These are phyloP conservation scores for Magnusiomyces fungicola DNA, from an alignment of 1,139 yeast species.

Conservation along the genomic window DNA sequence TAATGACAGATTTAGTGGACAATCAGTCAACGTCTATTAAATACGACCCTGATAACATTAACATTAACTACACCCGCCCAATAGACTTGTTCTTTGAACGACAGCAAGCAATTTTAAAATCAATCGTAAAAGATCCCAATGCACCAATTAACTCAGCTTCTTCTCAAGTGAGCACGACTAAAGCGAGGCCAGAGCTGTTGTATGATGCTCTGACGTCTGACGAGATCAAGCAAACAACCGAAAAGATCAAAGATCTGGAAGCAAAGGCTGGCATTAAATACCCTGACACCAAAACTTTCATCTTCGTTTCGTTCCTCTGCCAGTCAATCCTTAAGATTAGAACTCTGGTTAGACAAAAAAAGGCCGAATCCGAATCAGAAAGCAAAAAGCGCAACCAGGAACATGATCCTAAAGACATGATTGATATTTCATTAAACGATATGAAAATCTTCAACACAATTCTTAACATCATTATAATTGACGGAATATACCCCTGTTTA, in stretches of 20 bases:
- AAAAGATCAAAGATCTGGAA: background rate
- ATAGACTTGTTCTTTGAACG: constrained; percentile 11
- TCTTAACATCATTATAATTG: constrained; percentile 55
- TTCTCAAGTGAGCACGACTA: background rate
- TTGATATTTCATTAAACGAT: constrained; percentile 76
- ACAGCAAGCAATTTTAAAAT: constrained; percentile 5
- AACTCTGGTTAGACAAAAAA: no score
- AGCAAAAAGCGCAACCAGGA: no score
- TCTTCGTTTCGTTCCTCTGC: constrained; percentile 7
- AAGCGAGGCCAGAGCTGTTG: background rate
- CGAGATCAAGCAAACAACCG: constrained; percentile 1
- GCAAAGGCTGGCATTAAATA: background rate
- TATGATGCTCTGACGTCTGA: background rate
- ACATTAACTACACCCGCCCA: constrained; percentile 10
- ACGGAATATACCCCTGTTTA: constrained; percentile 63
- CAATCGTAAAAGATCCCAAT: background rate
- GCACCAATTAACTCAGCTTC: background rate
- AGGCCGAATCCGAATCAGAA: no score
- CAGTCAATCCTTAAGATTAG: constrained; percentile 6
- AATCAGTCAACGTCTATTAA: background rate
- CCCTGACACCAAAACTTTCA: background rate
- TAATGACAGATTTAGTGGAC: no score
- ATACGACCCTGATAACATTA: constrained; percentile 1
- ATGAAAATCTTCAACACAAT: constrained; percentile 64
- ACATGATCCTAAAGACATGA: constrained; percentile 18